Conservation (phyloP, 148 eudicot species). For the Silene latifolia region DNA sequence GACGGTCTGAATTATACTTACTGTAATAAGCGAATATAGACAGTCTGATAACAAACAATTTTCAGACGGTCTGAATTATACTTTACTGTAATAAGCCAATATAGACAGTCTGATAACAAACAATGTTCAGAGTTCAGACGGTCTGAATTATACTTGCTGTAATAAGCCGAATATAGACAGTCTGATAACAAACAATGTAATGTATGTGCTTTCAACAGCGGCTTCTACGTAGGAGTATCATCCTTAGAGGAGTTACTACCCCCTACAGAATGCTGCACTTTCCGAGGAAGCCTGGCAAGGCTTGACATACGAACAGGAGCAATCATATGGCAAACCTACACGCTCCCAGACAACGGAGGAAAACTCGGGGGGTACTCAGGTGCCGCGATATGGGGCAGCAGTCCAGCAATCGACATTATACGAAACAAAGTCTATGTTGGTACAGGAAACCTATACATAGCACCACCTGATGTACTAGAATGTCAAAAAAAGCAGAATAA, state of each 20-base stretch:
- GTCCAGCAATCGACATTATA: constrained; percentile 47
- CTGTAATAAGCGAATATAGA: too few species aligned
- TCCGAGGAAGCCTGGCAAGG: constrained; percentile 62
- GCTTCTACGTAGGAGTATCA: too few species aligned
- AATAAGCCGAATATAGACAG: too few species aligned
- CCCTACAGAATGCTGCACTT: constrained; percentile 46
- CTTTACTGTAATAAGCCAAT: too few species aligned
- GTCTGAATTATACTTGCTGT: too few species aligned
- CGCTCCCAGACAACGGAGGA: constrained; percentile 59
- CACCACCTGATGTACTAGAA: constrained; percentile 40
- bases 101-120: too few species aligned
- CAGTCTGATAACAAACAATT: too few species aligned
- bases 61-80: too few species aligned
- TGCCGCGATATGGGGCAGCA: constrained; percentile 69
- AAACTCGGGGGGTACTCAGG: constrained; percentile 53
- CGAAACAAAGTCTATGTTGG: constrained; percentile 44
- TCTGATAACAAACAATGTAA: too few species aligned
- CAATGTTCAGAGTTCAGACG: too few species aligned
- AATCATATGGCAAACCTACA: constrained; percentile 54
- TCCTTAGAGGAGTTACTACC: constrained; percentile 8
- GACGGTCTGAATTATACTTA: too few species aligned
- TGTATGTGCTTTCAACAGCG: too few species aligned
- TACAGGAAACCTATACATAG: constrained; percentile 54
- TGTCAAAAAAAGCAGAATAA: constrained; percentile 50
- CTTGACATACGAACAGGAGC: constrained; percentile 42